Percentiles rank a stretch among this genome's conserved stretches.
Evolutionary conservation across 768 basidiomycete species (phyloP).

Genomic region (Hericium alpestre): DNA sequence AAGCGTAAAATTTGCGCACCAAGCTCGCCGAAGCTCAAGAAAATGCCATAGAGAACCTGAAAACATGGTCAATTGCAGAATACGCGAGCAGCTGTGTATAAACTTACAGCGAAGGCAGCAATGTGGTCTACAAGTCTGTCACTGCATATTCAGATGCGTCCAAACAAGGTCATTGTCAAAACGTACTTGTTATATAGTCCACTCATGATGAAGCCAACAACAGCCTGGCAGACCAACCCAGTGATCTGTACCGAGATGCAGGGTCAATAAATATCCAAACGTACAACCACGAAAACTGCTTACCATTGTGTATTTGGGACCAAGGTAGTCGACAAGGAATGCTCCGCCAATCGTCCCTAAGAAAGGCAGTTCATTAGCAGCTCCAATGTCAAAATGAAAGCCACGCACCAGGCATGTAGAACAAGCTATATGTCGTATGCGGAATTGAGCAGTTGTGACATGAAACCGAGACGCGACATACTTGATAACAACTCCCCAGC

Average conservation of each 20-base stretch:
- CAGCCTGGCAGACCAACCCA: conserved; percentile 56
- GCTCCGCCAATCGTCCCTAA: conserved; percentile 62
- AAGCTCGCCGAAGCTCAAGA: conserved; percentile 81
- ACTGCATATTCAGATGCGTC: background rate
- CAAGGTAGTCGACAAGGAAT: conserved; percentile 63
- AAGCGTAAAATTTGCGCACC: conserved; percentile 29
- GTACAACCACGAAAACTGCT: background rate
- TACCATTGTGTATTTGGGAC: conserved; percentile 71
- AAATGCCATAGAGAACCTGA: conserved; percentile 72
- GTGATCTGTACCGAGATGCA: conserved; percentile 34
- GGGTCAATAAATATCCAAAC: too few relatives aligned
- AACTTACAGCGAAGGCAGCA: conserved; percentile 55
- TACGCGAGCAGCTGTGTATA: background rate
- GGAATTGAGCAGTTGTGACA: conserved; percentile 24
- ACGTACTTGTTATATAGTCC: conserved; percentile 54
- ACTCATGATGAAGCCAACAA: conserved; percentile 85
- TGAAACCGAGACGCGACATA: conserved; percentile 17
- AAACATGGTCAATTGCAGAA: background rate
- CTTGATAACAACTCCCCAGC: conserved; percentile 84
- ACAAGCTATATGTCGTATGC: conserved; percentile 28
- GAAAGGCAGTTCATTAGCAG: background rate
- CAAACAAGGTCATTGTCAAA: background rate
- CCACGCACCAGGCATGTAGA: conserved; percentile 59
- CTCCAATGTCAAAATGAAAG: too few relatives aligned
- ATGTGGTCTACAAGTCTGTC: conserved; percentile 49